These are phyloP conservation scores for Aspergillus sp. DNA, from an alignment of 2,329 filamentous ascomycete species.

Conservation along the genomic window DNA sequence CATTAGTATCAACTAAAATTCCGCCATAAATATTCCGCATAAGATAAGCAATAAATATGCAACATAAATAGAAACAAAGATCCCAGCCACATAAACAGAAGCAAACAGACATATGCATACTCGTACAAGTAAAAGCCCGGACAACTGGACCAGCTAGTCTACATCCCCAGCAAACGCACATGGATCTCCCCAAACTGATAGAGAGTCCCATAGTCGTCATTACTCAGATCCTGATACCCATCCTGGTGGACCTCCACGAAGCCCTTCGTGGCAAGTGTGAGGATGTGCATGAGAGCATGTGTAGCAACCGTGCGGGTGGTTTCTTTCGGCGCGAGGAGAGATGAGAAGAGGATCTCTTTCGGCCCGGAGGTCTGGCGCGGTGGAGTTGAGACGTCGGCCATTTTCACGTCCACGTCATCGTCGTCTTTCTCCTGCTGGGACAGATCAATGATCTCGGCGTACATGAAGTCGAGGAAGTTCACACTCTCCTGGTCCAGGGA, in stretches of 20 bases:
- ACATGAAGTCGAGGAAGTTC: slow-evolving; percentile 57
- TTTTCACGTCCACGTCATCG: slow-evolving; percentile 6
- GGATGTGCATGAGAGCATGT: slow-evolving; percentile 67
- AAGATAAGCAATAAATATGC: too few relatives aligned
- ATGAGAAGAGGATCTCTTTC: slow-evolving; percentile 53
- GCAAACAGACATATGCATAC: too few relatives aligned
- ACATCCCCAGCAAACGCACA: slow-evolving; percentile 10
- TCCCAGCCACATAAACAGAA: too few relatives aligned
- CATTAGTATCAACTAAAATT: too few relatives aligned
- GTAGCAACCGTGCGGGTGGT: slow-evolving; percentile 56
- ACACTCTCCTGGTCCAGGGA: slow-evolving; percentile 51
- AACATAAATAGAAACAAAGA: too few relatives aligned
- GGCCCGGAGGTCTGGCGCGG: background rate
- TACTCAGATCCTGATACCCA: slow-evolving; percentile 29
- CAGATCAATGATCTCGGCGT: slow-evolving; percentile 37
- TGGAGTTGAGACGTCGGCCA: slow-evolving; percentile 1
- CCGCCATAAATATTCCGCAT: too few relatives aligned
- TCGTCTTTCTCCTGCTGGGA: slow-evolving; percentile 1
- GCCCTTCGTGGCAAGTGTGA: slow-evolving; percentile 61
- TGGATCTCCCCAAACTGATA: slow-evolving; percentile 25
- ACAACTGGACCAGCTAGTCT: background rate
- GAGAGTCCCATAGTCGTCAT: slow-evolving; percentile 9
- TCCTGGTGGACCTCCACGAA: slow-evolving; percentile 56
- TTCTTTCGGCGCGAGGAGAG: slow-evolving; percentile 54
- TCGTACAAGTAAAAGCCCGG: too few relatives aligned